Evolutionary conservation across 441 rosid species (phyloP).

Genomic region (Bocquillonia castaneifolia): DNA sequence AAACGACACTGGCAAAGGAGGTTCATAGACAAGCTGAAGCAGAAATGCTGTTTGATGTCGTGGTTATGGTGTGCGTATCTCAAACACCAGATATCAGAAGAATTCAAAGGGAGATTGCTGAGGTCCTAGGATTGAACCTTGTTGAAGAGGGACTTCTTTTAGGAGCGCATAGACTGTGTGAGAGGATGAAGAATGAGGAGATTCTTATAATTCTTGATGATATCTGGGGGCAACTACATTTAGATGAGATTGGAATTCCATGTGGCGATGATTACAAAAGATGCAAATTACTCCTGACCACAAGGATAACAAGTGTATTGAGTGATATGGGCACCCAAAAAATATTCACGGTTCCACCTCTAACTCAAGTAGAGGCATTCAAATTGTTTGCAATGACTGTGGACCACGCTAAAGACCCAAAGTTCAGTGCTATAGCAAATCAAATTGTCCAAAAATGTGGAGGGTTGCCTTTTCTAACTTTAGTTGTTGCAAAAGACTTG

Average conservation of each 20-base stretch:
- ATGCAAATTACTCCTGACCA: no score
- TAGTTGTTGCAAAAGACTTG: neutral
- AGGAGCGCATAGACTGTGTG: neutral
- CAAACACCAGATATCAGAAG: neutral
- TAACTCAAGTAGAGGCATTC: neutral
- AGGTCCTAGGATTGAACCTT: neutral
- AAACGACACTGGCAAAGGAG: neutral
- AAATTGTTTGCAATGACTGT: neutral
- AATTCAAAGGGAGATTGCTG: neutral
- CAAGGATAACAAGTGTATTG: no score
- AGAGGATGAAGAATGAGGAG: neutral
- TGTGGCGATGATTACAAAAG: neutral
- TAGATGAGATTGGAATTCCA: neutral
- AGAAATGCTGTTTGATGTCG: neutral
- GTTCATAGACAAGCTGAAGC: neutral
- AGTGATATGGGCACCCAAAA: neutral
- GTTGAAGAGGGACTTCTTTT: neutral
- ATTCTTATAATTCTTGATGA: slow-evolving; percentile 1
- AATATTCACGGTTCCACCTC: neutral
- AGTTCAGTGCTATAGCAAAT: neutral
- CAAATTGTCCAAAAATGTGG: neutral
- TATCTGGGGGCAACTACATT: neutral
- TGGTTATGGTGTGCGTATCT: neutral
- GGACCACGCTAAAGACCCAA: neutral
- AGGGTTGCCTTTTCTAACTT: neutral